Percentiles rank a stretch among this genome's conserved stretches.
Conservation (phyloP, 257 asterid species). For the Penstemon davidsonii region DNA sequence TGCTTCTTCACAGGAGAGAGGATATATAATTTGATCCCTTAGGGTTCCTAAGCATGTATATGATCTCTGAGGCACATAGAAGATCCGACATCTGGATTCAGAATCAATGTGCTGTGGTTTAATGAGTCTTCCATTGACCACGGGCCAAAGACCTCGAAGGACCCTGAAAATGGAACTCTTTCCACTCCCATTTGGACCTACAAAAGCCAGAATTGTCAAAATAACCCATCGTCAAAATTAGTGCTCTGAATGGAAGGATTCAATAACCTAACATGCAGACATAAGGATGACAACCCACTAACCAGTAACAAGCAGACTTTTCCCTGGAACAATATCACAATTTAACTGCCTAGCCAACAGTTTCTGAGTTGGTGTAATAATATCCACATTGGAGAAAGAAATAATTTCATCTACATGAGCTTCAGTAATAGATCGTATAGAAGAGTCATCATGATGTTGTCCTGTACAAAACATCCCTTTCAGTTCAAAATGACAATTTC, state of each 20-base stretch:
- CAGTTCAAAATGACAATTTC: constrained; percentile 23
- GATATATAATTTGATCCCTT: constrained; percentile 97
- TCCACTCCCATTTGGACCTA: constrained; percentile 99
- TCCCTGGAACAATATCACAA: constrained; percentile 79
- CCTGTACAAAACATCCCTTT: constrained; percentile 48
- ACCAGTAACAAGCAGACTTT: constrained; percentile 96
- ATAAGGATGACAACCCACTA: constrained; percentile 41
- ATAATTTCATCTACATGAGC: constrained; percentile 52
- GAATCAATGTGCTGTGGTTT: constrained; percentile 58
- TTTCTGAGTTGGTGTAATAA: constrained; percentile 86
- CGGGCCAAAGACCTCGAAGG: constrained; percentile 97
- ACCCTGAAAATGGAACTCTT: constrained; percentile 97
- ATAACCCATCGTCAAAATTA: constrained; percentile 6
- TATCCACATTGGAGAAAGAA: constrained; percentile 86
- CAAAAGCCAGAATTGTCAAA: constrained; percentile 24
- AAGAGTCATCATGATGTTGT: constrained; percentile 28
- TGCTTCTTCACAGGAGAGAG: constrained; percentile 83
- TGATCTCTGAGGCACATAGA: constrained; percentile 95
- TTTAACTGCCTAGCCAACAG: constrained; percentile 76
- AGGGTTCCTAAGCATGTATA: constrained; percentile 98
- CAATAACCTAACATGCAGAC: constrained; percentile 5
- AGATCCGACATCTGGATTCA: constrained; percentile 58
- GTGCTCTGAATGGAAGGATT: not conserved
- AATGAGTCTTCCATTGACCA: constrained; percentile 71
- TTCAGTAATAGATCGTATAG: constrained; percentile 41